Conservation (phyloP, 2,329 filamentous ascomycete species). For the Capronia coronata region DNA sequence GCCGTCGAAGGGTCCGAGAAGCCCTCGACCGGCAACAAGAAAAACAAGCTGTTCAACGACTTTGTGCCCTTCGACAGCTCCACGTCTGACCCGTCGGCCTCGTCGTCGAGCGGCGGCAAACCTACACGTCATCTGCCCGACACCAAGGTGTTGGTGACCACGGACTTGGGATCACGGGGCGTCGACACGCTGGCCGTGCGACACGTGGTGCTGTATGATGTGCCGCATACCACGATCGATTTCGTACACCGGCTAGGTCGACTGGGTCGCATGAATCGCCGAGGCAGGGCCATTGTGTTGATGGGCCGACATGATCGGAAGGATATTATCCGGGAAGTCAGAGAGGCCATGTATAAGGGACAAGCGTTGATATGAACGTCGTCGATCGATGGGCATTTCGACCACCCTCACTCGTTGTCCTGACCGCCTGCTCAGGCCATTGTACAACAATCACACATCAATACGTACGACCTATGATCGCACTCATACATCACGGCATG, state of each 20-base stretch:
- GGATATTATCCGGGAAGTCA: slow-evolving; percentile 86
- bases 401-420: too few relatives aligned
- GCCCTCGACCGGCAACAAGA: slow-evolving; percentile 12
- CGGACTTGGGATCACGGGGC: slow-evolving; percentile 82
- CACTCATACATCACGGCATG: too few relatives aligned
- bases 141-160: slow-evolving; percentile 87
- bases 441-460: too few relatives aligned
- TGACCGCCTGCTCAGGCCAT: too few relatives aligned
- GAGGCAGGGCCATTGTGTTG: slow-evolving; percentile 82
- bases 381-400: too few relatives aligned
- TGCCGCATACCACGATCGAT: slow-evolving; percentile 96
- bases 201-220: slow-evolving; percentile 90
- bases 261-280: slow-evolving; percentile 83
- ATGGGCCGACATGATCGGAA: slow-evolving; percentile 83
- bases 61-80: slow-evolving; percentile 37
- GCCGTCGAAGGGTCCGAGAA: slow-evolving; percentile 23
- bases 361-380: slow-evolving; percentile 62
- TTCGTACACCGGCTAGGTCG: slow-evolving; percentile 94
- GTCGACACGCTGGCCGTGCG: slow-evolving; percentile 90
- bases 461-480: too few relatives aligned
- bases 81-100: slow-evolving; percentile 30
- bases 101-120: slow-evolving; percentile 30
- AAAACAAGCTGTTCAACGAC: slow-evolving; percentile 29
- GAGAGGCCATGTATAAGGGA: slow-evolving; percentile 79
- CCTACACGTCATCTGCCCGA: slow-evolving; percentile 57